Evolutionary conservation across 495 filamentous ascomycete genomes (phyloP).

Genomic region (Cercophora samala): DNA sequence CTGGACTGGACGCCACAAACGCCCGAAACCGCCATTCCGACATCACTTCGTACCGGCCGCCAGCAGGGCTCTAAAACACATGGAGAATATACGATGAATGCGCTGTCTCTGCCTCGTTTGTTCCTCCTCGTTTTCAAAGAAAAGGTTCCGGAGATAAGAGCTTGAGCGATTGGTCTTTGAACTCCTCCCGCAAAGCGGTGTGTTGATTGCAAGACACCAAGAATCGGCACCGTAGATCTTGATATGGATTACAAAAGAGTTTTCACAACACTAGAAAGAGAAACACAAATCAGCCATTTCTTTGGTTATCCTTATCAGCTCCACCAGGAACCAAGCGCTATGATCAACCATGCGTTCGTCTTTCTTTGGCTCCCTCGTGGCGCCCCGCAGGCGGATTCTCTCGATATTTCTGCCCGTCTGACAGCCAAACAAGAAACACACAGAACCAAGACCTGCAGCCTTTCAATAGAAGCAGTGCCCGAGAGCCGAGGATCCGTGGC

Average conservation of each 20-base stretch:
- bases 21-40: slow-evolving; percentile 8
- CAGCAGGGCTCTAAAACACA: background rate
- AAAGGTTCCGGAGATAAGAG: background rate
- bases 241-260: background rate
- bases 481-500: background rate
- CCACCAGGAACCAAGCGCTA: background rate
- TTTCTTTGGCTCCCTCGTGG: background rate
- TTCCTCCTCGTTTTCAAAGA: background rate
- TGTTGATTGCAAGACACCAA: background rate
- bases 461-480: slow-evolving; percentile 3
- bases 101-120: background rate
- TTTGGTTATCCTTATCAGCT: background rate
- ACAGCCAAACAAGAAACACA: background rate
- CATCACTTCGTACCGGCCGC: slow-evolving; percentile 1
- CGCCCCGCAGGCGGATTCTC: background rate
- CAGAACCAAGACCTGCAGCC: slow-evolving; percentile 3
- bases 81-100: background rate
- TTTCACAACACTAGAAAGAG: background rate
- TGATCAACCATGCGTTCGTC: background rate
- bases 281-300: background rate
- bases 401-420: slow-evolving; percentile 2
- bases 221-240: background rate
- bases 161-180: background rate
- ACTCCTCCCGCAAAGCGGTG: background rate
- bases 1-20: background rate